Conservation (phyloP, 1,139 yeast genomes). For the Debaryomyces robertsiae region DNA sequence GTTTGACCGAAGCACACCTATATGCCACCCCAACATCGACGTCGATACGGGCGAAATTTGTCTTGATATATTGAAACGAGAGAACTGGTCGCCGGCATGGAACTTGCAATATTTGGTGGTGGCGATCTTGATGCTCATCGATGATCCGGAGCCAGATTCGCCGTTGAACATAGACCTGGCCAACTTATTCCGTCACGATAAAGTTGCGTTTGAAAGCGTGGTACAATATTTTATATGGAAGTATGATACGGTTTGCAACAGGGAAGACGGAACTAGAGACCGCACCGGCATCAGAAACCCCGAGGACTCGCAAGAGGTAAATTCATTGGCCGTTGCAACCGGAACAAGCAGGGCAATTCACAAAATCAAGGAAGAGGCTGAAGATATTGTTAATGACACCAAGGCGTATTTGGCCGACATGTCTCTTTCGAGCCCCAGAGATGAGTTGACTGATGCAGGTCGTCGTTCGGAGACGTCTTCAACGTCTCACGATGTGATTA, state of each 20-base stretch:
- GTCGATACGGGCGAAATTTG: constrained; percentile 77
- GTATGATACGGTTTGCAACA: constrained; percentile 25
- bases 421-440: neutral
- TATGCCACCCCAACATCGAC: constrained; percentile 78
- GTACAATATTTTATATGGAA: constrained; percentile 63
- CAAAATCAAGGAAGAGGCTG: constrained; percentile 8
- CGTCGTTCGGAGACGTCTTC: neutral
- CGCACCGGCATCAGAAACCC: constrained; percentile 8
- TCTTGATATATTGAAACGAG: constrained; percentile 67
- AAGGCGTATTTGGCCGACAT: neutral
- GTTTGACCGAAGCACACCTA: constrained; percentile 45
- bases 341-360: constrained; percentile 6
- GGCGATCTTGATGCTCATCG: constrained; percentile 69
- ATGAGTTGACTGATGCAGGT: neutral
- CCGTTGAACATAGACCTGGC: constrained; percentile 88
- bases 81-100: constrained; percentile 91
- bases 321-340: constrained; percentile 1
- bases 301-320: neutral
- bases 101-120: constrained; percentile 66
- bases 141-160: constrained; percentile 81
- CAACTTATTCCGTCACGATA: constrained; percentile 61
- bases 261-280: constrained; percentile 2
- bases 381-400: constrained; percentile 7
- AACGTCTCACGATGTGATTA: neutral
- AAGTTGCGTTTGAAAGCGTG: constrained; percentile 59